Conservation (phyloP, 2,329 filamentous ascomycete genomes). For the Claviceps fusiformis region DNA sequence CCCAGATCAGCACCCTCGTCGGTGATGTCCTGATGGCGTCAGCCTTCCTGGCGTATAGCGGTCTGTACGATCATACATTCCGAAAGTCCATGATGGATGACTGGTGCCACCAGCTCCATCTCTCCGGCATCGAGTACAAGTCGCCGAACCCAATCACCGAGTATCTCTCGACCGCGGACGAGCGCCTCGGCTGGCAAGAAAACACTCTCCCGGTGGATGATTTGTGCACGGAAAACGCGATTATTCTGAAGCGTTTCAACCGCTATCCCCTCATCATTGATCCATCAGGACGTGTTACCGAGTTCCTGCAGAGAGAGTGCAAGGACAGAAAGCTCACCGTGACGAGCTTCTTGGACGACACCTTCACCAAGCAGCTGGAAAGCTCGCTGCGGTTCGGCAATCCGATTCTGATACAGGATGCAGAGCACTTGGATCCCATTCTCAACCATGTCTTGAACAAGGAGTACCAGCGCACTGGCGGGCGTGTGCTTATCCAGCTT, state of each 20-base stretch:
- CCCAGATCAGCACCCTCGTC: constrained; percentile 90
- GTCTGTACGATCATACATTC: constrained; percentile 96
- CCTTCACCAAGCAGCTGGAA: constrained; percentile 95
- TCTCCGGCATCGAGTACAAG: constrained; percentile 91
- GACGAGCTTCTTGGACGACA: constrained; percentile 95
- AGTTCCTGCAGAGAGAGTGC: constrained; percentile 90
- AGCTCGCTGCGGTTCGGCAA: constrained; percentile 96
- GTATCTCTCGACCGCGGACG: constrained; percentile 91
- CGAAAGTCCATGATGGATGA: constrained; percentile 96
- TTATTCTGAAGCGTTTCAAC: constrained; percentile 95
- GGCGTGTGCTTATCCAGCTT: constrained; percentile 93
- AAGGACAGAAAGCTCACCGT: constrained; percentile 88
- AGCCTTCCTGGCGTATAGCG: constrained; percentile 91
- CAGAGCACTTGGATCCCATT: constrained; percentile 91
- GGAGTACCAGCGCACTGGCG: constrained; percentile 96
- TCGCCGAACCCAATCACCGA: constrained; percentile 88
- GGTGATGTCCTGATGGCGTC: constrained; percentile 94
- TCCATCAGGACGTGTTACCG: constrained; percentile 84
- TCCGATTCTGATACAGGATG: constrained; percentile 95
- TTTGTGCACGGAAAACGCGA: constrained; percentile 95
- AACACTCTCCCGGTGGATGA: constrained; percentile 91
- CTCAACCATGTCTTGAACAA: constrained; percentile 98
- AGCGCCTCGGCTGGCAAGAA: constrained; percentile 88
- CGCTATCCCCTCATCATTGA: constrained; percentile 97
- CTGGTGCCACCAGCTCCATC: constrained; percentile 83